phyloP scores from a whole-genome alignment of 2,329 filamentous ascomycete species.

The Cladosporium oxysporum region DNA sequence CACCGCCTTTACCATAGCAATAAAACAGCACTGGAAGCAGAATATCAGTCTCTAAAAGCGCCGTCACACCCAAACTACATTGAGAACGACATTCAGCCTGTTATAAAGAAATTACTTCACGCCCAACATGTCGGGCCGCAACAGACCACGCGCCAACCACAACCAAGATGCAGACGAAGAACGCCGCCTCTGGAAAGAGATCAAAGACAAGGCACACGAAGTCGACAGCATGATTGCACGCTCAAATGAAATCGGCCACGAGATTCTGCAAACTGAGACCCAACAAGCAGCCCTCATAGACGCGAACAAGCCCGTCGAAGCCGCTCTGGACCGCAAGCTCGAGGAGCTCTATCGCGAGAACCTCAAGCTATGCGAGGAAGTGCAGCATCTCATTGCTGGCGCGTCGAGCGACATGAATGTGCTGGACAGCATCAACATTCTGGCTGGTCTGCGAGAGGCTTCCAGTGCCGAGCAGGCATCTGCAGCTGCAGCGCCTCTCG shows the following conservation, averaged over 20 bases:
- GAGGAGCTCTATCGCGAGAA: slow-evolving; percentile 51
- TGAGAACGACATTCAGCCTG: no score
- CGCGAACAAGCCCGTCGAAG: slow-evolving; percentile 32
- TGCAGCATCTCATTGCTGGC: slow-evolving; percentile 46
- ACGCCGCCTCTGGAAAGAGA: slow-evolving; percentile 51
- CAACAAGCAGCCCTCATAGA: slow-evolving; percentile 38
- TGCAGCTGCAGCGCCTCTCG: slow-evolving; percentile 38
- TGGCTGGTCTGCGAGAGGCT: slow-evolving; percentile 50
- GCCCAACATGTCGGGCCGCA: slow-evolving; percentile 49
- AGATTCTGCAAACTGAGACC: slow-evolving; percentile 40
- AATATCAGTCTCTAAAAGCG: neutral
- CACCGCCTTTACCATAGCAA: neutral
- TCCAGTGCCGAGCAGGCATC: slow-evolving; percentile 41
- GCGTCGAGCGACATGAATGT: slow-evolving; percentile 46
- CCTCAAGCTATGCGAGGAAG: slow-evolving; percentile 50
- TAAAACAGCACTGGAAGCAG: neutral
- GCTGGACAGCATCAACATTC: slow-evolving; percentile 47
- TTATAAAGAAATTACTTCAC: neutral
- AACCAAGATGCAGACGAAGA: slow-evolving; percentile 55
- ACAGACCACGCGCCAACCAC: slow-evolving; percentile 45
- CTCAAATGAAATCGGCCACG: slow-evolving; percentile 38
- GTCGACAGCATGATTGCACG: slow-evolving; percentile 47
- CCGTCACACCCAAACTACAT: no score
- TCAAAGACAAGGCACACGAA: slow-evolving; percentile 47
- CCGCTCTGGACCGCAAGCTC: slow-evolving; percentile 47